Percentiles rank a stretch among this genome's conserved stretches.
Evolutionary conservation across 2,329 filamentous ascomycete genomes (phyloP).

Genomic region (Diaporthe helianthi): DNA sequence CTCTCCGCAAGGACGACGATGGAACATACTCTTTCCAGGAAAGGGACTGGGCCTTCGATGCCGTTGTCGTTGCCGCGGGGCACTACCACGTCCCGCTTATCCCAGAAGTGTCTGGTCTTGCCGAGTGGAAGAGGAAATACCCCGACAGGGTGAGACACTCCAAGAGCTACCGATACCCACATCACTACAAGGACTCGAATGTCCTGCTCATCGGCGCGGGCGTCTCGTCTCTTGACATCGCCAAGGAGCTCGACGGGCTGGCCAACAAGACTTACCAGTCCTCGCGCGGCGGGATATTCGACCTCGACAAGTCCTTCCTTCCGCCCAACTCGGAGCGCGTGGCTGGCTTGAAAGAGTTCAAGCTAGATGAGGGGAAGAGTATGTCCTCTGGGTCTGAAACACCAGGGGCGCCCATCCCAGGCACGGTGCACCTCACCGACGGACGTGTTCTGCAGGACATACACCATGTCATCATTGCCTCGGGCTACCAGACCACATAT

Average conservation of each 20-base stretch:
- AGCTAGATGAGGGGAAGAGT: conserved; percentile 43
- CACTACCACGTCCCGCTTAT: conserved; percentile 71
- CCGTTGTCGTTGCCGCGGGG: conserved; percentile 70
- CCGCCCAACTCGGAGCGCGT: conserved; percentile 61
- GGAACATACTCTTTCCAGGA: conserved; percentile 41
- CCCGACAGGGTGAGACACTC: conserved; percentile 68
- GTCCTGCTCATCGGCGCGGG: conserved; percentile 62
- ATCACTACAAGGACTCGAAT: conserved; percentile 58
- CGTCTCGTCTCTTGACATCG: conserved; percentile 52
- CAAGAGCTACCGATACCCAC: conserved; percentile 73
- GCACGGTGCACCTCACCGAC: conserved; percentile 58
- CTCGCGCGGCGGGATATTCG: conserved; percentile 66
- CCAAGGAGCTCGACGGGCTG: conserved; percentile 46
- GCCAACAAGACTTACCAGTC: conserved; percentile 55
- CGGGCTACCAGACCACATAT: conserved; percentile 72
- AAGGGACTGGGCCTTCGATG: conserved; percentile 59
- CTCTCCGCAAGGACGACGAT: conserved; percentile 43
- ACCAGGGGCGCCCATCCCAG: conserved; percentile 50
- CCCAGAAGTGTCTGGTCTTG: conserved; percentile 65
- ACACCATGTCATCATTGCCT: conserved; percentile 69
- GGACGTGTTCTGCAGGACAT: conserved; percentile 61
- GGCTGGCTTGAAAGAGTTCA: conserved; percentile 56
- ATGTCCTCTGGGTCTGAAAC: conserved; percentile 7
- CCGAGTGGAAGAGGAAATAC: conserved; percentile 61
- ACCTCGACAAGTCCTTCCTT: conserved; percentile 60